These are phyloP conservation scores for Saccharomyces hybrid DNA, from an alignment of 1,139 yeast genomes.

Conservation along the genomic window DNA sequence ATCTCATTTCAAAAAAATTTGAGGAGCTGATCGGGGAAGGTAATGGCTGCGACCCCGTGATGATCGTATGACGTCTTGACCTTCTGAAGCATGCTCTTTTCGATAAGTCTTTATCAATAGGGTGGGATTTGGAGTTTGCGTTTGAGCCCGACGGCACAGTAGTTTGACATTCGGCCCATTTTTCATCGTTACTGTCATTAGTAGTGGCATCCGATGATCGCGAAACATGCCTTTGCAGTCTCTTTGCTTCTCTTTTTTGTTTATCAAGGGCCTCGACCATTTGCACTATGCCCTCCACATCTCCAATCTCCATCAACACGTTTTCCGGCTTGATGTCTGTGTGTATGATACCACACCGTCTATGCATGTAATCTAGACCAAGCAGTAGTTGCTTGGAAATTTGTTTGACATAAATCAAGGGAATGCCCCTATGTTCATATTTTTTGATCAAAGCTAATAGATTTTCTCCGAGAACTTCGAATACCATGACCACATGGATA, in stretches of 20 bases:
- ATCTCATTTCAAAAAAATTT: slow-evolving; percentile 31
- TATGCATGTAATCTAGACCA: slow-evolving; percentile 63
- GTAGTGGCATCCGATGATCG: not conserved
- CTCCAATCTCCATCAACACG: slow-evolving; percentile 64
- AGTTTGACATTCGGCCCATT: not conserved
- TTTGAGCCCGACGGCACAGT: not conserved
- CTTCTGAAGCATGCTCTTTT: slow-evolving; percentile 35
- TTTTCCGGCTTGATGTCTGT: slow-evolving; percentile 78
- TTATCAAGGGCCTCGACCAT: slow-evolving; percentile 50
- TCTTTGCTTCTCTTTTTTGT: slow-evolving; percentile 39
- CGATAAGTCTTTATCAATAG: not conserved
- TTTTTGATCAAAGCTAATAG: slow-evolving; percentile 56
- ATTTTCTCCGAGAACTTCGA: slow-evolving; percentile 76
- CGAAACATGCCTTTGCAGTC: slow-evolving; percentile 33
- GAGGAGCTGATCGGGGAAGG: slow-evolving; percentile 64
- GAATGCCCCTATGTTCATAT: slow-evolving; percentile 62
- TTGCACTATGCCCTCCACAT: slow-evolving; percentile 58
- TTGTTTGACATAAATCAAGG: slow-evolving; percentile 62
- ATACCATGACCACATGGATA: slow-evolving; percentile 69
- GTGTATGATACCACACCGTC: slow-evolving; percentile 70
- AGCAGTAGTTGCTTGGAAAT: slow-evolving; percentile 61
- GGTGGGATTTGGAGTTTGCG: slow-evolving; percentile 1
- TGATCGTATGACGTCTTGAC: slow-evolving; percentile 64
- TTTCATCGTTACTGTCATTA: not conserved
- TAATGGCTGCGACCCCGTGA: slow-evolving; percentile 80